Base-by-base conservation (phyloP, 148 eudicot species). In the Vaccinium myrtillus region DNA sequence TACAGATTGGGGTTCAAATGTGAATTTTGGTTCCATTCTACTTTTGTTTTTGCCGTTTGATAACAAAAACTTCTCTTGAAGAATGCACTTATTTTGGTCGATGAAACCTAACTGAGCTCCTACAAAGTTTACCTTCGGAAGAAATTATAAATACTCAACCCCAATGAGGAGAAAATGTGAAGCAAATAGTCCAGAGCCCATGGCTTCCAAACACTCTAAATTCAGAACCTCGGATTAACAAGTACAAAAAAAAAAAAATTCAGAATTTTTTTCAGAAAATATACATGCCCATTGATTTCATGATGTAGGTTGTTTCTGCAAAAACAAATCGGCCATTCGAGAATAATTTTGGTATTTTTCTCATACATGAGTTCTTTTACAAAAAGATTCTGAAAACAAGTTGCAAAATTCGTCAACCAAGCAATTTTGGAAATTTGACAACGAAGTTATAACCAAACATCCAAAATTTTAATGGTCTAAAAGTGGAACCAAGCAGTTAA, bases 21-120 rank as follows among this genome's bases (percentile, higher is more conserved):
- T 23, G 10, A 30, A 14, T 54, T 8, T 79, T 32, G 11, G 12
- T 39, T 81, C 18, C 30, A 18, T 69, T 70, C 77, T 3, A 19
- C 55, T 30, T 18, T 46, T 23, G 59, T 73, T 73, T 39, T 36
- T 16, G 43, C 32, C 7, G 48, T 32, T 15, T 14, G 93, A 51
- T 79, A 71, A 92, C 79, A 65, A 39, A 70, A 39, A 74, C 23
- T 74, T 30, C 4, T 39, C 77, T 39, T 1, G 77, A 10, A 3
- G 49, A 73, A 36, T 6, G 49, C 75, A 30, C 14, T 14, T 12
- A n/a, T n/a, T n/a, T n/a, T n/a, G n/a, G n/a, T n/a, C n/a, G 7
- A 0, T 39, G 6, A 39, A 73, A 13, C 77, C 50, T 4, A 36
- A 73, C 23, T 39, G 23, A 39, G 23, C 18, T 73, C n/a, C 39